Evolutionary conservation across 352 stramenopile genomes (phyloP), one percentile per base, ranked within the genome.

Genomic region (Globisporangium perplexum): DNA sequence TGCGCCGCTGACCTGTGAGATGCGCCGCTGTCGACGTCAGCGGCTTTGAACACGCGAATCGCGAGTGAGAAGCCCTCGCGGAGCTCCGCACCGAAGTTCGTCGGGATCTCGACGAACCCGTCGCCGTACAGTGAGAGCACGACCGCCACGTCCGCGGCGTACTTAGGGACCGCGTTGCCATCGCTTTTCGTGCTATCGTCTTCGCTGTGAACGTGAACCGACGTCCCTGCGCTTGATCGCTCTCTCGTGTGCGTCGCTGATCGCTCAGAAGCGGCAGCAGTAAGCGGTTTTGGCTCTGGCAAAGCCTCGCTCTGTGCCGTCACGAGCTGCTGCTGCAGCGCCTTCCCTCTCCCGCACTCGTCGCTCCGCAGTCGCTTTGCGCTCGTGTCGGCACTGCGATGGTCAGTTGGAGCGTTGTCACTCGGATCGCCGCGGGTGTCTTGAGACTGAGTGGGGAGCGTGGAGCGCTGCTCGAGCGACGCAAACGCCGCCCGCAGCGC

Each of bases 111-210:
- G 20, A 83, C 36, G 50, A 81, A 83, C 3, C 72, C 72, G 41
- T 83, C 72, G 1, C 72, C 72, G 31, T 83, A 83, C 7, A 83
- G 55, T 3, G 72, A 71, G 30, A 83, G 66, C 17, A 78, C 65
- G 3, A 56, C 11, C n/a, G 42, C 50, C 6, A 41, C 47, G 15
- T 47, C 45, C 1, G 33, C 20, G 15, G 31, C 31, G 4, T 28
- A 38, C 30, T 51, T 46, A 12, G 41, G 41, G 4, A 26, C 20
- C 17, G 11, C 4, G 7, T 33, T 10, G 4, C 14, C 10, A 20
- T 11, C 8, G 18, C 14, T 3, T 22, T 43, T 30, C n/a, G n/a
- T 14, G 30, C 4, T 22, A 20, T 5, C n/a, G 11, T 28, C 14
- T 15, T 33, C 30, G 33, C 1, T 35, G 30, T 10, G 10, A 22